Base-by-base conservation (phyloP, 2,329 filamentous ascomycete species). In the Sarocladium kiliense region DNA sequence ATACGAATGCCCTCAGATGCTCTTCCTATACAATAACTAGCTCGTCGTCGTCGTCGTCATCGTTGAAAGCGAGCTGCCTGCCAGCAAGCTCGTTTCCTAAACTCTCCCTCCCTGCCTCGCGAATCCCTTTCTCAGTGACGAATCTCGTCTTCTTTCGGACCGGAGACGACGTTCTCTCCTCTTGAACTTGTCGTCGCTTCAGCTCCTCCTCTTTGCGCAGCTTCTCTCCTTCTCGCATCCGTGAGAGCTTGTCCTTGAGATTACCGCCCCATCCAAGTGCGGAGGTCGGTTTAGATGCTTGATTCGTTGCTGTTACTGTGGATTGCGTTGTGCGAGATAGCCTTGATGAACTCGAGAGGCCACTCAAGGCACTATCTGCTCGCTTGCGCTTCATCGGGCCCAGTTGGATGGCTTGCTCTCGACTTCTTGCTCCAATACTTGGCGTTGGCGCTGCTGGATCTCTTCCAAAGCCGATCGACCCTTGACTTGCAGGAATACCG, bases 71-170 rank as follows among this genome's bases (percentile, higher is more conserved):
- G 32, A 73, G 64, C 63, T 66, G 68, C 54, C 69, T 61, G 50
- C 65, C 65, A 36, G 59, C 54, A 57, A 74, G 68, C 53, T 81
- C 79, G n/a, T 69, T 74, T 10, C 85, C 84, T 2, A 91, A 66
- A 64, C 87, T 91, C 64, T 91, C 88, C 57, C 87, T 77, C 1
- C 88, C 88, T 3, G 88, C 88, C 69, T 90, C 87, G 55, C 84
- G 81, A 58, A 92, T 91, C 0, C 88, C 88, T 66, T 86, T 89
- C 41, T 85, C 84, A 25, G 88, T 90, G 39, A 91, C 80, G 65
- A 92, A 91, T n/a, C 88, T 77, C 53, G 88, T 91, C 77, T 89
- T 90, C 71, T 90, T 87, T 61, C 81, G 77, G 30, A 83, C 77
- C 0, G 81, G 82, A 26, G 21, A 39, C 10, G 12, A n/a, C 4